Evolutionary conservation across 352 stramenopile species (phyloP), one percentile per base, ranked within the genome.

Genomic region (Globisporangium yorkense): DNA sequence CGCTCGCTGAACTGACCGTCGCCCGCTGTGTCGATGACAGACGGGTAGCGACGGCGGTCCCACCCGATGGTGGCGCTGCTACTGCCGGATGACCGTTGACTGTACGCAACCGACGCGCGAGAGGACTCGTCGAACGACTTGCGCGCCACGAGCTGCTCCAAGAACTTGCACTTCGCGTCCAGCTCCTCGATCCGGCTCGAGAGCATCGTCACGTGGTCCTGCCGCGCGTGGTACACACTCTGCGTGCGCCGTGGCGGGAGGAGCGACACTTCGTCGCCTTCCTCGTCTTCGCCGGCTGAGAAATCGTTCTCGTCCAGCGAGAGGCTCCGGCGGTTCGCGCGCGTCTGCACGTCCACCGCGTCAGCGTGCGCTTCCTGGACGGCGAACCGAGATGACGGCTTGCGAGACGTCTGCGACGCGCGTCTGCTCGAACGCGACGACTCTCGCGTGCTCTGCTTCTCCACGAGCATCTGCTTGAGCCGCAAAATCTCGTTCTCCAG

Each of bases 151-250:
- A 91, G 67, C 47, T 84, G 75, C 65, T 93, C 83, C 46, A 93
- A 62, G 31, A 87, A 86, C 37, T 85, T 84, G 65, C 83, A 93
- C 59, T 93, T 93, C 0, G 74, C 73, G 46, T 93, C 80, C 55
- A 93, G 59, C 46, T 91, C 80, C 64, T 93, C 80, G 35, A 93
- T 89, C 46, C 81, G 79, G 10, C 71, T 71, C 2, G 73, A 82
- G 13, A 92, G 59, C 57, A 75, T 71, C 10, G 77, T 80, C 18
- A 92, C 79, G 35, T 87, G 68, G 31, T 89, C 81, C 48, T 84
- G 73, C 4, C 73, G 70, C 2, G 65, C 65, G 21, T 75, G 68
- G 44, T 78, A 65, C 15, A 85, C 79, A 52, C 75, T 89, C 35
- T 74, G 77, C 0, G 77, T 59, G 41, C 81, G 81, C n/a, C 77